These are phyloP conservation scores for Macrocybe gigantea DNA, from an alignment of 768 basidiomycete species.

Conservation along the genomic window DNA sequence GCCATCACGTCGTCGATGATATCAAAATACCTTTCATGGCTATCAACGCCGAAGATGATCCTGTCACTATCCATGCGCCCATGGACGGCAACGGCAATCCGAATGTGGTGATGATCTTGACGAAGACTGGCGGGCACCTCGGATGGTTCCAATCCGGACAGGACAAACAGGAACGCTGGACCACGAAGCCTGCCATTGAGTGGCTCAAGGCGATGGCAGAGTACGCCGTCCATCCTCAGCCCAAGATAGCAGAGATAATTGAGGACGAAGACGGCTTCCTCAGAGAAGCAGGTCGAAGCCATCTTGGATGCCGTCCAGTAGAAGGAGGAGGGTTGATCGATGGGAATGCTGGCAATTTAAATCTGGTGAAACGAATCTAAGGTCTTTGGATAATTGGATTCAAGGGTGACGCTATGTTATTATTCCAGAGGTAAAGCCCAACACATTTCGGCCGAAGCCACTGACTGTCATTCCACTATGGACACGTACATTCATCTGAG, in stretches of 20 bases:
- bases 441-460: too few relatives aligned
- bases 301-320: neutral
- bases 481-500: too few relatives aligned
- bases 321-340: too few relatives aligned
- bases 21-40: conserved; percentile 56
- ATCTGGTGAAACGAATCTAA: too few relatives aligned
- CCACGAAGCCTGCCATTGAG: conserved; percentile 46
- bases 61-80: conserved; percentile 45
- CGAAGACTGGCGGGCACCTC: conserved; percentile 52
- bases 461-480: too few relatives aligned
- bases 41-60: conserved; percentile 57
- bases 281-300: neutral
- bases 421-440: too few relatives aligned
- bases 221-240: neutral
- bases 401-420: too few relatives aligned
- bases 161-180: conserved; percentile 33
- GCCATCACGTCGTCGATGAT: conserved; percentile 37
- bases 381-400: too few relatives aligned
- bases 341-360: too few relatives aligned
- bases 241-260: neutral
- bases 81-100: conserved; percentile 30
- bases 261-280: neutral
- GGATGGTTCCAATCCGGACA: conserved; percentile 55
- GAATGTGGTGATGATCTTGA: conserved; percentile 43
- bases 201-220: conserved; percentile 37